Evolutionary conservation across 352 stramenopile genomes (phyloP), one percentile per base, ranked within the genome.

Genomic region (Peronospora belbahrii): DNA sequence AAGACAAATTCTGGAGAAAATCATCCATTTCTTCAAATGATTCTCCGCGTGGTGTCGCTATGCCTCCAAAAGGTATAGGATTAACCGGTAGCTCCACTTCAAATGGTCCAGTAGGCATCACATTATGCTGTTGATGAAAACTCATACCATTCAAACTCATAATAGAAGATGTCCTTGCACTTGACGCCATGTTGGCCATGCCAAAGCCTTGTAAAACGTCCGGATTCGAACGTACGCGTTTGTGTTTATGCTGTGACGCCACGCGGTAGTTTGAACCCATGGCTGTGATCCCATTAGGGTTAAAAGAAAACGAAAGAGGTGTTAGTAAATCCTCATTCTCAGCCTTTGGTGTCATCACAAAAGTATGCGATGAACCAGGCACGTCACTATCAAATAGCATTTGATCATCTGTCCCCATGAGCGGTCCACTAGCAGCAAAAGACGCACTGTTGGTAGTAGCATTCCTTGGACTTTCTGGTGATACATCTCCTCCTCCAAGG

Each of bases 1-100:
- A 73, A 28, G 65, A 73, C 1, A 77, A 36, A 13, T 74, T 64
- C 46, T 77, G 48, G 0, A 77, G 42, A 22, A 76, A 76, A 35
- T 72, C 69, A 39, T 80, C 66, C 65, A 79, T 76, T 52, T 76
- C 68, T 42, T 79, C 57, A 36, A 76, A 74, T 13, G 55, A 62
- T 14, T 69, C 57, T 18, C 41, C 39, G 25, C 51, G 56, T 14
- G 41, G 34, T 2, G 34, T 56, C 18, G 18, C 40, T 2, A 25
- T 32, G 18, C 31, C 39, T 20, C 36, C 24, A 17, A 72, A 61
- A 18, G 39, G 47, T n/a, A 74, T 58, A 20, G 56, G 40, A 19
- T 60, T 69, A 11, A 32, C 41, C 11, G 6, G 11, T 10, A 42
- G 28, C 2, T 48, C 55, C 33, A 68, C 48, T n/a, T 70, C 49